Evolutionary conservation across 164 flowering plant genomes (phyloP).

Genomic region (Annona cherimola): DNA sequence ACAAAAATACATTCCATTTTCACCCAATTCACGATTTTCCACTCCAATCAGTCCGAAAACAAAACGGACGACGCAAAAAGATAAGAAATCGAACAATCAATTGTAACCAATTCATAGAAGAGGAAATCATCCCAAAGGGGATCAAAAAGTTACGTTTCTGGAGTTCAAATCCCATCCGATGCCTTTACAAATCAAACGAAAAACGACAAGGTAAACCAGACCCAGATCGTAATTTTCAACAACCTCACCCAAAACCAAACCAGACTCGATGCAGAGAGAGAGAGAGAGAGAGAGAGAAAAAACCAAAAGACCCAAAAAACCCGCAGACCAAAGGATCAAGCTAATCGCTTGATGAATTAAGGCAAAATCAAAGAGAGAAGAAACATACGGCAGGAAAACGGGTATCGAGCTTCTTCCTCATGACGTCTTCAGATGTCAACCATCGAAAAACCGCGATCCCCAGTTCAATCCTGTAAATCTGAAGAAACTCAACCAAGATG

Average conservation of each 20-base stretch:
- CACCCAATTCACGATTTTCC: neutral
- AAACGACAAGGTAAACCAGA: neutral
- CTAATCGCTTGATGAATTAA: neutral
- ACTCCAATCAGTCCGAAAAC: neutral
- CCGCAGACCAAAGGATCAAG: neutral
- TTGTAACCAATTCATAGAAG: neutral
- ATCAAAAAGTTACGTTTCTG: neutral
- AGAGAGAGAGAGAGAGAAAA: neutral
- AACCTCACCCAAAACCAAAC: neutral
- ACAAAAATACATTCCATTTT: neutral
- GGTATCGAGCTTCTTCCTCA: slow-evolving; percentile 28
- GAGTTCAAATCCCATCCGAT: neutral
- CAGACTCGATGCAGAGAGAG: neutral
- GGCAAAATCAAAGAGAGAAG: neutral
- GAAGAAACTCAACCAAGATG: neutral
- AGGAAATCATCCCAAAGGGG: neutral
- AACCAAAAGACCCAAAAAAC: neutral
- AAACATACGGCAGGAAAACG: slow-evolving; percentile 22
- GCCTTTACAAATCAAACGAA: neutral
- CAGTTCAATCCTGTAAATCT: neutral
- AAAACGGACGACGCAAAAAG: neutral
- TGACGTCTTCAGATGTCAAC: slow-evolving; percentile 13
- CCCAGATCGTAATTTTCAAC: neutral
- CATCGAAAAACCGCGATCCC: slow-evolving; percentile 5
- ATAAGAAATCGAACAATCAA: neutral